Evolutionary conservation across 2,329 filamentous ascomycete species (phyloP).

Genomic region (Fusarium illudens): DNA sequence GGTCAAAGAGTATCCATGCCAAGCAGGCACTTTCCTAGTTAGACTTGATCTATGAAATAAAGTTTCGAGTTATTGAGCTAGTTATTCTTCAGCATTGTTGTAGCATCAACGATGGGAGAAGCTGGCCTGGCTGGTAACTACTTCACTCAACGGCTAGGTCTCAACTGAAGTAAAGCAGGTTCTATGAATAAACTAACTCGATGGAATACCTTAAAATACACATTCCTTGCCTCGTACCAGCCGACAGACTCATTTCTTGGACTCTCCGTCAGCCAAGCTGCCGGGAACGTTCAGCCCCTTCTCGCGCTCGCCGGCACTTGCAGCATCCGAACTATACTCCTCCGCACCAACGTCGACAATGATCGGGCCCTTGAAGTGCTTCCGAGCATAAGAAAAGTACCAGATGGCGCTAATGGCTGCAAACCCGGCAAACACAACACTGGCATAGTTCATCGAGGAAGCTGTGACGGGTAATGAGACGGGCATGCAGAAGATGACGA

Average conservation of each 20-base stretch:
- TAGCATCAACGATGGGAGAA: neutral
- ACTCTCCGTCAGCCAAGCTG: conserved; percentile 23
- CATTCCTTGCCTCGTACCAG: neutral
- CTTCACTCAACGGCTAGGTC: neutral
- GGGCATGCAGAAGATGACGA: conserved; percentile 80
- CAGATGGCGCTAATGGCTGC: conserved; percentile 65
- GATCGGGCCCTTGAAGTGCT: conserved; percentile 67
- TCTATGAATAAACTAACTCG: neutral
- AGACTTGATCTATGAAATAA: too few relatives aligned
- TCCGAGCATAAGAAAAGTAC: conserved; percentile 70
- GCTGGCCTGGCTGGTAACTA: too few relatives aligned
- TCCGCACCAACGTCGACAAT: conserved; percentile 26
- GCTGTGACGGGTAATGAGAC: conserved; percentile 65
- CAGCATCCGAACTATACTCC: conserved; percentile 5
- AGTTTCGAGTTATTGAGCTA: neutral
- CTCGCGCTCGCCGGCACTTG: conserved; percentile 10
- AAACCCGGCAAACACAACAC: conserved; percentile 70
- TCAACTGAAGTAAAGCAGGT: neutral
- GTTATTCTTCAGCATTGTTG: too few relatives aligned
- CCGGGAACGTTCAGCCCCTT: conserved; percentile 17
- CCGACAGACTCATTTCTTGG: conserved; percentile 5
- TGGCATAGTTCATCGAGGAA: conserved; percentile 70
- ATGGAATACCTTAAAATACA: neutral
- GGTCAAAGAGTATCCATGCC: too few relatives aligned
- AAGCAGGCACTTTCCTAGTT: too few relatives aligned